phyloP scores from a whole-genome alignment of 176 grass and related monocot species.

The Zoysia pacifica region DNA sequence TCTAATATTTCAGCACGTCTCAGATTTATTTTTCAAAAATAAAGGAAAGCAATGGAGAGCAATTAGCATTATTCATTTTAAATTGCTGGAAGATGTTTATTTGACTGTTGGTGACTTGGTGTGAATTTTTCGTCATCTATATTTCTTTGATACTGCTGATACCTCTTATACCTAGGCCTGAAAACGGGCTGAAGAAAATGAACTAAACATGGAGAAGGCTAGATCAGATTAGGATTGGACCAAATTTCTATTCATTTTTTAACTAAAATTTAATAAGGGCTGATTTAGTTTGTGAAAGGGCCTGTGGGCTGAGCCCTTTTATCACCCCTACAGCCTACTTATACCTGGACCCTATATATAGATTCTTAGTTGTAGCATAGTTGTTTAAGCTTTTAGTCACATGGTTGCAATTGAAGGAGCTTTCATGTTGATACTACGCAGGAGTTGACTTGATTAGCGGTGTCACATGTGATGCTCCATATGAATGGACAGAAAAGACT shows the following conservation, averaged over 20 bases:
- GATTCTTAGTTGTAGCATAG: not conserved
- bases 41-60: not conserved
- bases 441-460: constrained; percentile 96
- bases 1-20: not conserved
- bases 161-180: not conserved
- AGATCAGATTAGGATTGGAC: no score
- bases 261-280: no score
- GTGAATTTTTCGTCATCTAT: not conserved
- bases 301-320: no score
- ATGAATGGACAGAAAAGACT: constrained; percentile 74
- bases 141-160: not conserved
- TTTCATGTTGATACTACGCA: constrained; percentile 38
- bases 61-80: not conserved
- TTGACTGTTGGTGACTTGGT: not conserved
- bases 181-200: no score
- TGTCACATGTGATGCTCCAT: constrained; percentile 83
- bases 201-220: no score
- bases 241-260: no score
- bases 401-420: not conserved
- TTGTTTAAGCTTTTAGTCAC: not conserved
- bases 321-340: not conserved
- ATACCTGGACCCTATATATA: not conserved
- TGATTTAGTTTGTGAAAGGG: no score
- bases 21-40: not conserved
- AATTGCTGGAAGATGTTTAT: constrained; percentile 1